Percentiles rank a stretch among this genome's conserved stretches.
These are phyloP conservation scores for Inosperma sp. DNA, from an alignment of 768 basidiomycete species.

Conservation along the genomic window DNA sequence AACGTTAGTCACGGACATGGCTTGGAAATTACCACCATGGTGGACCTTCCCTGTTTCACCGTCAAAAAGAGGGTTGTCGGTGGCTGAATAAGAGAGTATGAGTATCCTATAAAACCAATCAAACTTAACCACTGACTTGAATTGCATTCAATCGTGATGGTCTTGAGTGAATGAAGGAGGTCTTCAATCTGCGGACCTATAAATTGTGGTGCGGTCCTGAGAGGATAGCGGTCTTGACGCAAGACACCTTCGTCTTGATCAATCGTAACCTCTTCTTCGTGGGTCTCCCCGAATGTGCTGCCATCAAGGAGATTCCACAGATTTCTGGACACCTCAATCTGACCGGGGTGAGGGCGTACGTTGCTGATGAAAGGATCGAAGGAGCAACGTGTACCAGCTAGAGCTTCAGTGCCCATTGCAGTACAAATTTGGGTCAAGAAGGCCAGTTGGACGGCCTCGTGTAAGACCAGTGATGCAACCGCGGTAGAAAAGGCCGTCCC, in stretches of 20 bases:
- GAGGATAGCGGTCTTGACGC: slow-evolving; percentile 74
- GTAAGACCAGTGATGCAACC: slow-evolving; percentile 67
- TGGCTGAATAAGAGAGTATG: slow-evolving; percentile 42
- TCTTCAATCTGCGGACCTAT: slow-evolving; percentile 84
- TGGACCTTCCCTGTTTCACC: slow-evolving; percentile 60
- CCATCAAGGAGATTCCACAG: slow-evolving; percentile 67
- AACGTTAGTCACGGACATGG: slow-evolving; percentile 77
- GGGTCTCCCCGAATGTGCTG: slow-evolving; percentile 58
- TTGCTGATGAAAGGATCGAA: slow-evolving; percentile 79
- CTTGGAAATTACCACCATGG: slow-evolving; percentile 89
- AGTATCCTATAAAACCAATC: background rate
- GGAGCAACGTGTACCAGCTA: slow-evolving; percentile 65
- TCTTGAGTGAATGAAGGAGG: slow-evolving; percentile 57
- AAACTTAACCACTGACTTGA: slow-evolving; percentile 50
- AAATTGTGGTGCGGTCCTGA: slow-evolving; percentile 78
- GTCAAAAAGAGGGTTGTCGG: slow-evolving; percentile 84
- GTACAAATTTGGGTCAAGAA: slow-evolving; percentile 70
- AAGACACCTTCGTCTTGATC: slow-evolving; percentile 68
- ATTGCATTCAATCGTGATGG: slow-evolving; percentile 73
- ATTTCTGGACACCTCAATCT: slow-evolving; percentile 68
- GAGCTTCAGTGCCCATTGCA: slow-evolving; percentile 80
- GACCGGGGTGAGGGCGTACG: slow-evolving; percentile 78
- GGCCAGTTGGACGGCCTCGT: slow-evolving; percentile 64
- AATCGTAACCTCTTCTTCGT: slow-evolving; percentile 71
- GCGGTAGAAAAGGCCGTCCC: slow-evolving; percentile 84